These are phyloP conservation scores for Triticum urartu DNA, from an alignment of 176 grass and related monocot species.

Conservation along the genomic window DNA sequence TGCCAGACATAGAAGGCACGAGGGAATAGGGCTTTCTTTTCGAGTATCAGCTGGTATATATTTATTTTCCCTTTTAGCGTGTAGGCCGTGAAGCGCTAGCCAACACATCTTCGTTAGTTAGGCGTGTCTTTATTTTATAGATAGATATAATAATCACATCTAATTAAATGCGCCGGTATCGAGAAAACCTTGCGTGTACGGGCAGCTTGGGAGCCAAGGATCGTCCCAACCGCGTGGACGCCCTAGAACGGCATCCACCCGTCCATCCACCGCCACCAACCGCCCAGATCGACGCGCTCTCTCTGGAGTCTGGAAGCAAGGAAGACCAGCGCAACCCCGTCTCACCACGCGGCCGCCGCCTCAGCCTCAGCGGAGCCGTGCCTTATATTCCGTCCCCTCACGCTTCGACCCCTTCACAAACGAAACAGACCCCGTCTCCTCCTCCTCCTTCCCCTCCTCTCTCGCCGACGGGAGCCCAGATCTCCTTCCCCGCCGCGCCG, in stretches of 20 bases:
- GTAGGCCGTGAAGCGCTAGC: too few species aligned
- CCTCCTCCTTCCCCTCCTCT: neutral
- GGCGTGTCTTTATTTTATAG: too few species aligned
- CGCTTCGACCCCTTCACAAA: neutral
- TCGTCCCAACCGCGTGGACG: neutral
- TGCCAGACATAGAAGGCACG: too few species aligned
- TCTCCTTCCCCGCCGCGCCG: neutral
- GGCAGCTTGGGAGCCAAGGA: neutral
- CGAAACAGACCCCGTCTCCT: neutral
- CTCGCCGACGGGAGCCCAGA: neutral
- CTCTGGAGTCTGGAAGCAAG: too few species aligned
- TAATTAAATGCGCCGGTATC: neutral
- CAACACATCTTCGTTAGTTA: too few species aligned
- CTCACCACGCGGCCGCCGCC: constrained; percentile 5
- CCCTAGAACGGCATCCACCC: neutral
- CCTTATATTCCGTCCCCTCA: neutral
- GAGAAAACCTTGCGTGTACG: neutral
- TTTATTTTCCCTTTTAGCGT: too few species aligned
- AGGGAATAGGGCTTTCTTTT: too few species aligned
- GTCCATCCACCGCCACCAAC: neutral
- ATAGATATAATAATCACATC: too few species aligned
- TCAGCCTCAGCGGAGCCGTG: neutral
- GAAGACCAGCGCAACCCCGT: neutral
- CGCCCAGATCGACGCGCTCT: neutral
- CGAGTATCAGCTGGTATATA: too few species aligned